Conservation (phyloP, 345 rosid genomes). For the Eutrema heterophyllum region DNA sequence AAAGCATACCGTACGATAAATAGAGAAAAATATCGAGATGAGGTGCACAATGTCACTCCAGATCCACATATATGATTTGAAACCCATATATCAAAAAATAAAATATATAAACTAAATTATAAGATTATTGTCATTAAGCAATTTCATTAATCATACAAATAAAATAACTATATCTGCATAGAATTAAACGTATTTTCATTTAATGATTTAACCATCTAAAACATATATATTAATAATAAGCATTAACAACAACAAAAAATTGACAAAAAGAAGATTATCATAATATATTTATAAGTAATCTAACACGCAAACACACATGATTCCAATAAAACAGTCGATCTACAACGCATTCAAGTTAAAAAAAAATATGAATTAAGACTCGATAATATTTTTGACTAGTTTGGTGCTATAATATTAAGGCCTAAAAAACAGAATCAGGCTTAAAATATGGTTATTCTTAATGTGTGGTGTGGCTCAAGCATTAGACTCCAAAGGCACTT, state of each 20-base stretch:
- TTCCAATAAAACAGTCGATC: background rate
- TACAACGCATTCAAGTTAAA: background rate
- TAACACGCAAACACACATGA: background rate
- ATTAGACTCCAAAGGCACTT: slow-evolving; percentile 5
- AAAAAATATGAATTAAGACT: background rate
- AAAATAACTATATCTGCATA: background rate
- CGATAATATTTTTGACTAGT: background rate
- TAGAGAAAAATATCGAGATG: too few species aligned
- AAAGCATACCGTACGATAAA: too few species aligned
- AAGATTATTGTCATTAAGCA: background rate
- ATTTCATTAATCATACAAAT: background rate
- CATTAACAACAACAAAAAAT: background rate
- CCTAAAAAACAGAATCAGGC: background rate
- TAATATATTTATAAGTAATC: background rate
- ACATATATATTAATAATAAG: too few species aligned
- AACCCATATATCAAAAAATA: background rate
- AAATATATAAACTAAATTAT: background rate
- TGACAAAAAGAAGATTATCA: too few species aligned
- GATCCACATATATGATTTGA: background rate
- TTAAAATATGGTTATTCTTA: background rate
- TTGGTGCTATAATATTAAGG: background rate
- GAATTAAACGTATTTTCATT: too few species aligned
- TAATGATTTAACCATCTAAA: too few species aligned
- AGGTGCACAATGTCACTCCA: background rate
- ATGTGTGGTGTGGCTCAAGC: slow-evolving; percentile 14